Conservation (phyloP, 2,329 filamentous ascomycete species). For the Ophidiomyces ophidiicola region DNA sequence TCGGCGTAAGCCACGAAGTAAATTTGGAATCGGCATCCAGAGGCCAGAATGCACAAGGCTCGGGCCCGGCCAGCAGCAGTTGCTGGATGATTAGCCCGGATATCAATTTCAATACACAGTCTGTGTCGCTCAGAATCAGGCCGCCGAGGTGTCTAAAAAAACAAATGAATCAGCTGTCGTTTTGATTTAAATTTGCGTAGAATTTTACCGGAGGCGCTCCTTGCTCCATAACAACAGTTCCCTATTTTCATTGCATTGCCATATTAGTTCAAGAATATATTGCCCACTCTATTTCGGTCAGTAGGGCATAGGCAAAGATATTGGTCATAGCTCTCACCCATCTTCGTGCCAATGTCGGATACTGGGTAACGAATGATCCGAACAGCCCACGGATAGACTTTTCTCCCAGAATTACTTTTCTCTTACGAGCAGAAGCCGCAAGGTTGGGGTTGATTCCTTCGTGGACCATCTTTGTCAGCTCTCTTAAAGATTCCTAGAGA, state of each 20-base stretch:
- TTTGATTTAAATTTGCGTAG: neutral
- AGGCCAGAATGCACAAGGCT: constrained; percentile 5
- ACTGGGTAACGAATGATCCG: constrained; percentile 4
- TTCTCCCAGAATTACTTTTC: constrained; percentile 13
- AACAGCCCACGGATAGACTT: constrained; percentile 12
- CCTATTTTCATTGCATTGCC: constrained; percentile 11
- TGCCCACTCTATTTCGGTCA: constrained; percentile 19
- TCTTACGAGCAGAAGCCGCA: constrained; percentile 8
- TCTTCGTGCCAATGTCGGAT: constrained; percentile 12
- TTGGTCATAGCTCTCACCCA: constrained; percentile 14
- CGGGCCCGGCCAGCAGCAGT: constrained; percentile 9
- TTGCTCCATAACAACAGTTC: constrained; percentile 1
- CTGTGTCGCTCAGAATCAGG: constrained; percentile 13
- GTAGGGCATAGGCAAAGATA: neutral
- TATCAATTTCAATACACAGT: constrained; percentile 17
- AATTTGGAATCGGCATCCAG: neutral
- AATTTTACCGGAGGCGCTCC: constrained; percentile 3
- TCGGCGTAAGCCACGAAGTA: neutral
- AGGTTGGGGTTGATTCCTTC: neutral
- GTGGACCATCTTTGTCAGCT: constrained; percentile 9
- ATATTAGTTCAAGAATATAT: constrained; percentile 18
- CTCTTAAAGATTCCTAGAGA: constrained; percentile 9
- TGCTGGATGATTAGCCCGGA: constrained; percentile 17
- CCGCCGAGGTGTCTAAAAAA: constrained; percentile 10
- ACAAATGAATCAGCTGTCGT: neutral